Evolutionary conservation across 768 basidiomycete species (phyloP), one percentile per base, ranked within the genome.

Genomic region (Cubamyces lactineus): DNA sequence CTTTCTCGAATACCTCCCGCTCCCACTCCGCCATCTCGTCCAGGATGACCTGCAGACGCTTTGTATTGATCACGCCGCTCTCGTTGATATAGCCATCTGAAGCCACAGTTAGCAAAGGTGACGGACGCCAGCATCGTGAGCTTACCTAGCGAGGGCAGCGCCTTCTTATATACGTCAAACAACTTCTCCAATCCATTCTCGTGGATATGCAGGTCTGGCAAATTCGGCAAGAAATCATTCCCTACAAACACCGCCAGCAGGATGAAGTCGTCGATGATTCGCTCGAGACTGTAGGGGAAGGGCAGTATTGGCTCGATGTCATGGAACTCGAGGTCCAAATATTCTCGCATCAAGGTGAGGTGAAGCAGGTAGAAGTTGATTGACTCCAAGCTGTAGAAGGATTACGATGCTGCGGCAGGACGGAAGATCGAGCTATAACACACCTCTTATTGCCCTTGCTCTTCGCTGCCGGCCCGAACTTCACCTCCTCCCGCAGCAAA

Each of bases 181-280:
- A 99, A 78, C 67, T 82, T 84, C 77, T 98, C 95, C 66, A 99
- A 73, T 16, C 94, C 97, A 71, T 98, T 97, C 76, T 97, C 94
- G 70, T 98, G 94, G 72, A 99, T 98, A 72, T 98, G 97, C 26
- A 99, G 75, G 74, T 97, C 95, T 5, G 97, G 97, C 59, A 99
- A 75, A 77, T 98, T 92, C 8, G 96, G 97, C 65, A 98, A 75
- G 76, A 98, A 98, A 77, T 98, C 96, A 72, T 98, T 99, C 34
- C 97, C 97, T 53, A 98, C 89, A 69, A 99, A 99, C 26, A 98
- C 94, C 23, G 95, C 93, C 67, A 99, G 85, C 7, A 98, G 80
- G 70, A 98, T 91, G 75, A 98, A 98, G 78, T 99, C 97, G 74
- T 99, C 96, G 71, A 99, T 96, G 74, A 99, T 81, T 39, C 92